Evolutionary conservation across 1,284 basidiomycete species (phyloP), one percentile per base, ranked within the genome.

Genomic region (Papiliotrema terrestris): DNA sequence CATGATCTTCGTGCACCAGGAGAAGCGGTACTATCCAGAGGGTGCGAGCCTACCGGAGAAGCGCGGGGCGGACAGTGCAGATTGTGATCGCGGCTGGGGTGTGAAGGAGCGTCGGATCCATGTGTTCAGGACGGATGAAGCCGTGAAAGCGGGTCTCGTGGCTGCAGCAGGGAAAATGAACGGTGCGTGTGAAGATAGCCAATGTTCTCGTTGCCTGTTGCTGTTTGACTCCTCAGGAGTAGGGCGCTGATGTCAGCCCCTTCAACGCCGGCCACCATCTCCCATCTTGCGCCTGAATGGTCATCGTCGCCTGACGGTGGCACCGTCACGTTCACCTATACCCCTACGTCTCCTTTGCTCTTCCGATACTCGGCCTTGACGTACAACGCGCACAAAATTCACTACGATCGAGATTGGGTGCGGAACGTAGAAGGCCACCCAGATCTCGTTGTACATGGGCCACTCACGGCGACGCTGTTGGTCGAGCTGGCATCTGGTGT

Each of bases 281-380:
- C 23, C 11, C 46, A 48, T 53, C 44, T 53, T 14, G 20, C n/a
- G 8, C 13, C 37, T 3, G 26, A 44, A 32, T 32, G 29, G 29
- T 32, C 29, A 6, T 32, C 29, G 11, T 32, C 29, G 6, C 5
- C 29, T 5, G 29, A 32, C 29, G 29, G 29, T 11, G 22, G 50
- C 14, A 26, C 15, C 32, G 85, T 87, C 67, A 80, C 81, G 2
- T 84, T 87, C 68, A 78, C 77, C 36, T 89, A 84, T 69, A 83
- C 78, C 9, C 88, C 89, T 11, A 84, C 82, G 20, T 73, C 83
- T 36, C 84, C 84, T 5, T 88, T 86, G 1, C 79, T 91, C 22
- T 91, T 91, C 78, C 84, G 88, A 11, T 92, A 87, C 77, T 90
- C 88, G 11, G 88, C 89, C 15, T 78, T 91, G 37, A 91, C 86